These are phyloP conservation scores for Solioccasus polychromus DNA, from an alignment of 768 basidiomycete genomes.

Conservation along the genomic window DNA sequence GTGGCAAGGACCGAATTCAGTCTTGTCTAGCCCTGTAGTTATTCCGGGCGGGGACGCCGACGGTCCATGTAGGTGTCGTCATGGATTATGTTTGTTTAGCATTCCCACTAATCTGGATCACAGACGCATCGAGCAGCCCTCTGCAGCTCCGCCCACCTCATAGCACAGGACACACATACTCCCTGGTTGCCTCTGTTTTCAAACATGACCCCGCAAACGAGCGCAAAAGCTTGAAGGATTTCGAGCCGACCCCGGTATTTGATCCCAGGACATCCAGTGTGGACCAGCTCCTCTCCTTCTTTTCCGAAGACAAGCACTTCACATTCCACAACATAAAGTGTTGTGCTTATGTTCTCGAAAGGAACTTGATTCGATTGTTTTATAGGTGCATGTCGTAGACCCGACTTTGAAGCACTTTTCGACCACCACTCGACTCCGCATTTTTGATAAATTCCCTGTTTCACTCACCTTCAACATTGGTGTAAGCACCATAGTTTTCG, in stretches of 20 bases:
- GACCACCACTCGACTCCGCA: slow-evolving; percentile 8
- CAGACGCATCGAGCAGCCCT: slow-evolving; percentile 1
- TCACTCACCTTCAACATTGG: slow-evolving; percentile 1
- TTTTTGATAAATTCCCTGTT: not conserved
- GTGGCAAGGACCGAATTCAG: not conserved
- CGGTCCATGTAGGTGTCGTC: slow-evolving; percentile 1
- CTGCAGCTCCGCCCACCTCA: slow-evolving; percentile 10
- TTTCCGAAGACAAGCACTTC: not conserved
- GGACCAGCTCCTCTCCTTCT: slow-evolving; percentile 1
- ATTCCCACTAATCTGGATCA: not conserved
- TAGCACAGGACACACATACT: not conserved
- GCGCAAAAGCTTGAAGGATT: not conserved
- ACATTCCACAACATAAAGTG: slow-evolving; percentile 8
- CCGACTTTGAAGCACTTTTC: slow-evolving; percentile 8
- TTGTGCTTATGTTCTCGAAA: not conserved
- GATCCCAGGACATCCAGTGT: not conserved
- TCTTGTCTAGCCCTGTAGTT: not conserved
- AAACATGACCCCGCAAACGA: not conserved
- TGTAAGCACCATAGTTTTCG: not conserved
- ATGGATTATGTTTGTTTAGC: not conserved
- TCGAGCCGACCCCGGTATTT: not conserved
- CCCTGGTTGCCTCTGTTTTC: slow-evolving; percentile 10
- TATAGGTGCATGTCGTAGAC: slow-evolving; percentile 9
- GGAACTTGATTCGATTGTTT: not conserved
- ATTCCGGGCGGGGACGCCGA: not conserved